phyloP scores from a whole-genome alignment of 768 basidiomycete genomes.

The Leccinum variicolor region DNA sequence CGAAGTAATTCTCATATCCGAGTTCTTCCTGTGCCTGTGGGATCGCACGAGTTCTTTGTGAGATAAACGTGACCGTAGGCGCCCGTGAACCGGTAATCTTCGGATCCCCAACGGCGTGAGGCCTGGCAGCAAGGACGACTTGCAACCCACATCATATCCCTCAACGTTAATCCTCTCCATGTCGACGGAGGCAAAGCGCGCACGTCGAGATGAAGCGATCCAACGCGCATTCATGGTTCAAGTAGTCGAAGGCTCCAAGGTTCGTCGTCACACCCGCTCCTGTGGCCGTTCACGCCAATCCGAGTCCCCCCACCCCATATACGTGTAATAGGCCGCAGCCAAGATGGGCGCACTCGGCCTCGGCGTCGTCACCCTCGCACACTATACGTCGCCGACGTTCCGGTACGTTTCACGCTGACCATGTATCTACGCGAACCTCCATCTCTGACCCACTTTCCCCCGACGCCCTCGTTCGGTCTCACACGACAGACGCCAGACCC shows the following conservation, averaged over 20 bases:
- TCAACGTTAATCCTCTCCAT: slow-evolving; percentile 14
- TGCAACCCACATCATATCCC: neutral
- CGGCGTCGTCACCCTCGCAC: slow-evolving; percentile 59
- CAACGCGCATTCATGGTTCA: slow-evolving; percentile 60
- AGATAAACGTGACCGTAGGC: neutral
- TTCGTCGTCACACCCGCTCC: slow-evolving; percentile 31
- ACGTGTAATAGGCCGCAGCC: slow-evolving; percentile 45
- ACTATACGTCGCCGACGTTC: slow-evolving; percentile 72
- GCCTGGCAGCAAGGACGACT: neutral
- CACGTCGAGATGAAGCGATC: slow-evolving; percentile 49
- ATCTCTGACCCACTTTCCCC: neutral
- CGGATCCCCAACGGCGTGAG: neutral
- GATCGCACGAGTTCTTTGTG: neutral
- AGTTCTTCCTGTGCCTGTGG: neutral
- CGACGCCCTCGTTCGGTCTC: neutral
- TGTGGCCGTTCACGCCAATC: neutral
- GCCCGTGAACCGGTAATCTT: neutral
- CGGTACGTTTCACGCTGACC: slow-evolving; percentile 40
- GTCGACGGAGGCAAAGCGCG: slow-evolving; percentile 27
- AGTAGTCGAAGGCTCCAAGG: slow-evolving; percentile 54
- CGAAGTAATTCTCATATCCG: neutral
- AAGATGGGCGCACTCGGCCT: slow-evolving; percentile 52
- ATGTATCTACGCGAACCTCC: neutral
- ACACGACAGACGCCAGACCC: slow-evolving; percentile 62
- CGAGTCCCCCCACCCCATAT: neutral